phyloP scores from a whole-genome alignment of 2,329 filamentous ascomycete species.

The Ascosphaera apis region DNA sequence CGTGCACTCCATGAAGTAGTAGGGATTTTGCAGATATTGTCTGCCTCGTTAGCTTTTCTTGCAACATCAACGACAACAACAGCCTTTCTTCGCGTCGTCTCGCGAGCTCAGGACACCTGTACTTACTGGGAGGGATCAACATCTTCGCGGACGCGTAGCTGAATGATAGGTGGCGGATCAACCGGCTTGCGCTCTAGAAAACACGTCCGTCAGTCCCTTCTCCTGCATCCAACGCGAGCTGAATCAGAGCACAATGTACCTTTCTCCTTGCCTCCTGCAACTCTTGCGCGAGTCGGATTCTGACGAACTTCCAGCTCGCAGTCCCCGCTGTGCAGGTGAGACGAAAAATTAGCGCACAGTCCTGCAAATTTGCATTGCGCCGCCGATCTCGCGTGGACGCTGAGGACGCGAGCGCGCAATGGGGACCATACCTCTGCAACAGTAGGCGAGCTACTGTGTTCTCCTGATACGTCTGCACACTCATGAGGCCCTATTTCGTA shows the following conservation, averaged over 20 bases:
- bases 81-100: conserved; percentile 6
- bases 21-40: conserved; percentile 40
- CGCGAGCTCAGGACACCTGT: too few relatives aligned
- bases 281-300: conserved; percentile 42
- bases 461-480: neutral
- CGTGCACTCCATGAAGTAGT: conserved; percentile 38
- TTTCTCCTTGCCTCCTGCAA: conserved; percentile 54
- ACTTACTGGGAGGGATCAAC: conserved; percentile 37
- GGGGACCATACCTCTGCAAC: neutral
- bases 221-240: conserved; percentile 1
- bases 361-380: too few relatives aligned
- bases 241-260: conserved; percentile 24
- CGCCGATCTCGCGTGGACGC: too few relatives aligned
- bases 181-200: conserved; percentile 55
- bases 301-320: conserved; percentile 39
- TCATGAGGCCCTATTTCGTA: neutral
- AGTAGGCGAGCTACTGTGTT: neutral
- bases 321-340: conserved; percentile 32
- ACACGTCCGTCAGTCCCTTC: neutral
- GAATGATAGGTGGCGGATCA: conserved; percentile 61
- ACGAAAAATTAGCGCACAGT: too few relatives aligned
- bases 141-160: conserved; percentile 33
- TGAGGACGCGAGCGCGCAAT: neutral
- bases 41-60: neutral
- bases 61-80: too few relatives aligned